A percentile compares a stretch with the other conserved stretches of the same genome.
Conservation (phyloP, 1,284 basidiomycete genomes). For the Paramarasmius palmivorus region DNA sequence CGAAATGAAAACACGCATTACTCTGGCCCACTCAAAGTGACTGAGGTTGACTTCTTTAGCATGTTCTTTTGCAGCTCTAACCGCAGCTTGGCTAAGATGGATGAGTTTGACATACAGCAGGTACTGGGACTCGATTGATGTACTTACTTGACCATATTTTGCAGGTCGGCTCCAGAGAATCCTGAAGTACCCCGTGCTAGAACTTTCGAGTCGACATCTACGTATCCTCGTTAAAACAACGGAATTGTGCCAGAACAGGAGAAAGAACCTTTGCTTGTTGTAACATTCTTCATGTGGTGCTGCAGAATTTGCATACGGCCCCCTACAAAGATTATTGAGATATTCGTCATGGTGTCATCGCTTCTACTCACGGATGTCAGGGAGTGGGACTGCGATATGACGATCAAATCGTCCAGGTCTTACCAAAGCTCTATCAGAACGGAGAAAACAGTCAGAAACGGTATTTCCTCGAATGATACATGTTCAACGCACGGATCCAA, state of each 20-base stretch:
- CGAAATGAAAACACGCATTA: constrained; percentile 22
- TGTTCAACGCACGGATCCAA: constrained; percentile 71
- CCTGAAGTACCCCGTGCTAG: constrained; percentile 90
- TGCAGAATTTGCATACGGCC: constrained; percentile 87
- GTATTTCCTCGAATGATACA: not conserved
- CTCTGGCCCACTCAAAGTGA: constrained; percentile 97
- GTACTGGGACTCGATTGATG: constrained; percentile 11
- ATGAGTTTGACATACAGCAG: not conserved
- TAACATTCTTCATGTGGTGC: constrained; percentile 86
- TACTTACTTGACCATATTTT: constrained; percentile 89
- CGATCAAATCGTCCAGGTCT: constrained; percentile 94
- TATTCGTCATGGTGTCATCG: too few relatives aligned
- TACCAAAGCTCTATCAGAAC: constrained; percentile 71
- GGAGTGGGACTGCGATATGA: constrained; percentile 85
- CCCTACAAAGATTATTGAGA: not conserved
- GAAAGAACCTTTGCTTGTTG: constrained; percentile 55
- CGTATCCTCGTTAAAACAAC: constrained; percentile 4
- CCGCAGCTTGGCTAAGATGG: constrained; percentile 73
- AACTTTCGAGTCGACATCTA: constrained; percentile 80
- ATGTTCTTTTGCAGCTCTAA: constrained; percentile 87
- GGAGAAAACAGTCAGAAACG: constrained; percentile 10
- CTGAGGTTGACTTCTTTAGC: constrained; percentile 70
- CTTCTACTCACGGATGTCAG: constrained; percentile 63
- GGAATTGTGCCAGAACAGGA: constrained; percentile 7
- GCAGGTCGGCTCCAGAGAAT: constrained; percentile 90